These are phyloP conservation scores for Candida pini DNA, from an alignment of 805 yeast species.

Conservation along the genomic window DNA sequence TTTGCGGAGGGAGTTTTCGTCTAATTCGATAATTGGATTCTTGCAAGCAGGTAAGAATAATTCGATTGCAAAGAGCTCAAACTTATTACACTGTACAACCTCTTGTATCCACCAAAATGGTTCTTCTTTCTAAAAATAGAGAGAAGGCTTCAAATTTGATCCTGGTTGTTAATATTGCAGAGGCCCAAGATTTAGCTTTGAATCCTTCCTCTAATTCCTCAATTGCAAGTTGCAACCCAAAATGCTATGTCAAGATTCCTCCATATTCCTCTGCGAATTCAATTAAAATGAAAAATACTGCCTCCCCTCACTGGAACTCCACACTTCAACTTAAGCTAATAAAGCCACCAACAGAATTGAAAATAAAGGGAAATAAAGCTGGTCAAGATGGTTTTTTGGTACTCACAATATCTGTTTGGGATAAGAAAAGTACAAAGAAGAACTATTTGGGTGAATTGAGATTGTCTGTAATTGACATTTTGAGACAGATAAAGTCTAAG, in stretches of 20 bases:
- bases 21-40: no score
- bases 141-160: slow-evolving; percentile 6
- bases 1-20: no score
- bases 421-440: slow-evolving; percentile 16
- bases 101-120: no score
- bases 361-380: slow-evolving; percentile 2
- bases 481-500: slow-evolving; percentile 8
- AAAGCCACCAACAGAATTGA: slow-evolving; percentile 10
- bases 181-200: slow-evolving; percentile 14
- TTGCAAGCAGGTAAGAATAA: no score
- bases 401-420: slow-evolving; percentile 13
- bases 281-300: slow-evolving; percentile 7
- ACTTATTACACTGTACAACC: no score
- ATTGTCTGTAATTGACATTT: slow-evolving; percentile 18
- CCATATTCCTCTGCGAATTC: slow-evolving; percentile 14
- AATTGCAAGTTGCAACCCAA: slow-evolving; percentile 15
- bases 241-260: slow-evolving; percentile 12
- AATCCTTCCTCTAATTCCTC: slow-evolving; percentile 3
- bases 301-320: slow-evolving; percentile 17
- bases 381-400: slow-evolving; percentile 11
- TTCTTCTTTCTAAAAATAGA: no score
- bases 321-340: slow-evolving; percentile 10
- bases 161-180: slow-evolving; percentile 12
- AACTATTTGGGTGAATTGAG: slow-evolving; percentile 27
- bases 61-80: no score